Conservation (phyloP, 176 grass and related monocot species). For the Raddia guianensis region DNA sequence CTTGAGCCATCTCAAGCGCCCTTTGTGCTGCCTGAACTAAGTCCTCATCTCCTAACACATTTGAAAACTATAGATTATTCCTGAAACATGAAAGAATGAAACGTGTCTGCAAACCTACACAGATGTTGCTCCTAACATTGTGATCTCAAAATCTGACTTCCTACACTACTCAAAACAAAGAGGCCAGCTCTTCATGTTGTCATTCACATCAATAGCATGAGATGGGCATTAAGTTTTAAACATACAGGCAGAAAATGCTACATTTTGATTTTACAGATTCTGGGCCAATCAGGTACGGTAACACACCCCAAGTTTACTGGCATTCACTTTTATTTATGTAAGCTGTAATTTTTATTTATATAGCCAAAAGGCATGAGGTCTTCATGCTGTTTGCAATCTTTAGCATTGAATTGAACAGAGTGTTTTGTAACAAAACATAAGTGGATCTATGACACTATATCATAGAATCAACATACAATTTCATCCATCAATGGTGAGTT, state of each 20-base stretch:
- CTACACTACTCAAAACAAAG: neutral
- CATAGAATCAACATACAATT: neutral
- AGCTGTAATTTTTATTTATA: neutral
- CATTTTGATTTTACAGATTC: neutral
- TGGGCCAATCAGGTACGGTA: neutral
- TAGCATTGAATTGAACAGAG: neutral
- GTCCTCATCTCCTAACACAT: slow-evolving; percentile 65
- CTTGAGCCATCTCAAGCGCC: slow-evolving; percentile 94
- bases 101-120: slow-evolving; percentile 23
- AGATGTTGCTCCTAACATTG: neutral
- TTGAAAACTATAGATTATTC: slow-evolving; percentile 26
- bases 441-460: neutral
- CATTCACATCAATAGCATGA: neutral
- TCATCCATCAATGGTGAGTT: neutral
- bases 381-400: neutral
- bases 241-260: neutral
- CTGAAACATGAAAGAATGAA: slow-evolving; percentile 22
- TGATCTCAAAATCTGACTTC: neutral
- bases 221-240: neutral
- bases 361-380: neutral
- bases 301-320: neutral
- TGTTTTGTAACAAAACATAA: neutral
- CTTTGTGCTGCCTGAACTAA: slow-evolving; percentile 72
- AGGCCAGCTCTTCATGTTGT: neutral
- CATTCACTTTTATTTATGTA: neutral